Conservation (phyloP, 164 flowering plant species). For the Liriodendron chinense region DNA sequence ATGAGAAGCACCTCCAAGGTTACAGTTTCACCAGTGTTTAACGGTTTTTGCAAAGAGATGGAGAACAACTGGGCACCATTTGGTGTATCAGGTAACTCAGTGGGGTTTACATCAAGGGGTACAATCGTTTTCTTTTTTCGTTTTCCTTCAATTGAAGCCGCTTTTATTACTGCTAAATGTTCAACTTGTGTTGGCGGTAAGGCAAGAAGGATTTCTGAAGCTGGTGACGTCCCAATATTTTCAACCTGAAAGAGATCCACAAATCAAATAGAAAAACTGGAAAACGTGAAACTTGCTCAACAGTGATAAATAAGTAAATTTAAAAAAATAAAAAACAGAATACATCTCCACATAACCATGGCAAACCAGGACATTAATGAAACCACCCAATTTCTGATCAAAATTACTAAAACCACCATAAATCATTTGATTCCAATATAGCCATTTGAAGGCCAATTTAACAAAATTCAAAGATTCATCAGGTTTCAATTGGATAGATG, state of each 20-base stretch:
- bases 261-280: slow-evolving; percentile 1
- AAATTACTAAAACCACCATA: not conserved
- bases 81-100: slow-evolving; percentile 57
- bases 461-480: not conserved
- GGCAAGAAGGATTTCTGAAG: slow-evolving; percentile 73
- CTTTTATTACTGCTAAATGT: slow-evolving; percentile 64
- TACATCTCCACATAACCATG: not conserved
- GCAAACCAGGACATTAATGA: not conserved
- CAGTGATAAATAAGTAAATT: too few species aligned
- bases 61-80: slow-evolving; percentile 63
- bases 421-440: not conserved
- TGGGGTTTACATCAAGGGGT: slow-evolving; percentile 68
- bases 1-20: slow-evolving; percentile 65
- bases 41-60: slow-evolving; percentile 51
- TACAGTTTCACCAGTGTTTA: slow-evolving; percentile 51
- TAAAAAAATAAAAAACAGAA: not conserved
- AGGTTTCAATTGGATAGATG: not conserved
- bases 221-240: slow-evolving; percentile 60
- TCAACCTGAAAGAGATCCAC: slow-evolving; percentile 56
- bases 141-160: slow-evolving; percentile 56
- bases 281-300: not conserved
- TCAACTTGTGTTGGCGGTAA: slow-evolving; percentile 74
- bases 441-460: not conserved
- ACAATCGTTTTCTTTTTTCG: slow-evolving; percentile 64
- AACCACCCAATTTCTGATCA: not conserved